Evolutionary conservation across 83 land plant genomes (phyloP).

Genomic region (Thuja plicata): DNA sequence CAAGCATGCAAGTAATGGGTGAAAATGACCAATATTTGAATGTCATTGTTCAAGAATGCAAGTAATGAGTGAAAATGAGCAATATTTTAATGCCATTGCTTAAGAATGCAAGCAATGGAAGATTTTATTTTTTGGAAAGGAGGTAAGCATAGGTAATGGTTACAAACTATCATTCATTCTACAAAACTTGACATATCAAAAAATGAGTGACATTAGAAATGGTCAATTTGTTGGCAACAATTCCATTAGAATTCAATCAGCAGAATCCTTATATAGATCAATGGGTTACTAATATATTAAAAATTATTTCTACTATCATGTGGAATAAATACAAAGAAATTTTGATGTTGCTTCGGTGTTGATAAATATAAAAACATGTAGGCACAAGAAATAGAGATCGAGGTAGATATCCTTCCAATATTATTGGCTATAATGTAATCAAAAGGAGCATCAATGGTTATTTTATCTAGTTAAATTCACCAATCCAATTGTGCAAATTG

Average conservation of each 20-base stretch:
- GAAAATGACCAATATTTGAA: no score
- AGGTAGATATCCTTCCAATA: constrained; percentile 53
- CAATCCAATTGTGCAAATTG: constrained; percentile 84
- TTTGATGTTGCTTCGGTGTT: neutral
- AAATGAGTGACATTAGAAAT: no score
- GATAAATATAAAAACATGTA: neutral
- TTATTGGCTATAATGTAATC: constrained; percentile 96
- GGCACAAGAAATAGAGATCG: neutral
- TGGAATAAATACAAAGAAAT: neutral
- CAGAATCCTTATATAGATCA: neutral
- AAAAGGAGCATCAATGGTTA: constrained; percentile 83
- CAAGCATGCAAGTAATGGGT: no score
- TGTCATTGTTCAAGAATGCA: no score
- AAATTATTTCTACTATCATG: neutral
- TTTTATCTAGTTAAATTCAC: constrained; percentile 76
- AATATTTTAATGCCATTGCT: no score
- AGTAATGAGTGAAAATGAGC: no score
- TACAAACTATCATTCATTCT: no score
- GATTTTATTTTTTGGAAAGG: no score
- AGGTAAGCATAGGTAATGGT: no score
- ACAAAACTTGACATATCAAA: no score
- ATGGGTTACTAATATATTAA: neutral
- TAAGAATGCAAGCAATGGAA: no score
- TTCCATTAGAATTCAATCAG: neutral
- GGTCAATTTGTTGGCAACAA: no score